These are phyloP conservation scores for Barnettozyma populi DNA, from an alignment of 805 yeast genomes.

Conservation along the genomic window DNA sequence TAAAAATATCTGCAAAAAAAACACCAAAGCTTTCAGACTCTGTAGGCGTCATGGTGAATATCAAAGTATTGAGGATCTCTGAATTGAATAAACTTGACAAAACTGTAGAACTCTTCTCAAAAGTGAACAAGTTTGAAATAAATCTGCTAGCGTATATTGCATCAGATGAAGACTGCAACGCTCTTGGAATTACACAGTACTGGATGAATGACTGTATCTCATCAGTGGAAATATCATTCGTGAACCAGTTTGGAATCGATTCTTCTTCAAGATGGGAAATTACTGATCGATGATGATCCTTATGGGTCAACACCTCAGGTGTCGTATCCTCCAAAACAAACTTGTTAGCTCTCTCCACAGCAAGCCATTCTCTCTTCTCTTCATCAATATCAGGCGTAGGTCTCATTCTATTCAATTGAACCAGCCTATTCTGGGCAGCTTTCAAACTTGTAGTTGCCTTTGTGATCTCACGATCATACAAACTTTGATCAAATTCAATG, in stretches of 20 bases:
- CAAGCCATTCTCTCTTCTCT: conserved; percentile 18
- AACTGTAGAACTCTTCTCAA: conserved; percentile 35
- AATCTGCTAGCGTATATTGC: conserved; percentile 67
- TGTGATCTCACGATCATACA: conserved; percentile 44
- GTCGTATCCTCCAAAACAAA: conserved; percentile 5
- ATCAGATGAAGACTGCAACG: conserved; percentile 74
- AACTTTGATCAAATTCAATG: conserved; percentile 44
- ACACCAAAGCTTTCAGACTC: conserved; percentile 84
- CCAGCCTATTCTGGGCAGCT: conserved; percentile 33
- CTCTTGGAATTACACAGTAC: conserved; percentile 68
- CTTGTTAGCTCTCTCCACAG: conserved; percentile 9
- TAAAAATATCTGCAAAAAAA: conserved; percentile 55
- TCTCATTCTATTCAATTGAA: conserved; percentile 12
- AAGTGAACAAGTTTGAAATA: conserved; percentile 43
- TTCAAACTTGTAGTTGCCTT: conserved; percentile 34
- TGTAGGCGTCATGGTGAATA: conserved; percentile 63
- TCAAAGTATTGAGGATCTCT: conserved; percentile 46
- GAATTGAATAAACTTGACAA: conserved; percentile 44
- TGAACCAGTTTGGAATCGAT: conserved; percentile 38
- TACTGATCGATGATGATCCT: conserved; percentile 28
- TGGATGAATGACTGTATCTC: conserved; percentile 43
- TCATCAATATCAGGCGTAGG: conserved; percentile 17
- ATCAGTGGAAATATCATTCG: conserved; percentile 10
- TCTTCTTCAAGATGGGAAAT: conserved; percentile 26
- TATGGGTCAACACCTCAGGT: conserved; percentile 32